Evolutionary conservation across 371 early-diverging fungal genomes (phyloP).

Genomic region (Rhizoclosmatium hyalinum): DNA sequence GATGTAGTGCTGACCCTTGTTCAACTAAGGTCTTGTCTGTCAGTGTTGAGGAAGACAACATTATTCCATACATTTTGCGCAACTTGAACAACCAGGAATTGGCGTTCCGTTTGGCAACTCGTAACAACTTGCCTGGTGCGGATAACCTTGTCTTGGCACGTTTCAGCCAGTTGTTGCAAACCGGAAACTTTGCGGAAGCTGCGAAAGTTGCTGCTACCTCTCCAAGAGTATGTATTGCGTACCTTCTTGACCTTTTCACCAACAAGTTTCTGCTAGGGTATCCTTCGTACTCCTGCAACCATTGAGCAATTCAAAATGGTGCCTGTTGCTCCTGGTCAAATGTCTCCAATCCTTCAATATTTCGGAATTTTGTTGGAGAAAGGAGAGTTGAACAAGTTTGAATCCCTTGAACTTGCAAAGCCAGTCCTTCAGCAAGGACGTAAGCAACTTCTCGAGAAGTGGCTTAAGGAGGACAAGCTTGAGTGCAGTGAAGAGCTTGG

Average conservation of each 20-base stretch:
- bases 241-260: not conserved
- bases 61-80: conserved; percentile 89
- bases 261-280: conserved; percentile 65
- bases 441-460: conserved; percentile 94
- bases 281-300: conserved; percentile 93
- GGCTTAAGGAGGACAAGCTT: conserved; percentile 98
- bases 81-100: conserved; percentile 86
- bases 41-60: conserved; percentile 82
- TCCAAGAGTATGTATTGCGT: conserved; percentile 69
- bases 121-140: conserved; percentile 93
- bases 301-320: conserved; percentile 93
- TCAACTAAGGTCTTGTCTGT: conserved; percentile 83
- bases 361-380: conserved; percentile 96
- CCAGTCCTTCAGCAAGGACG: conserved; percentile 92
- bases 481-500: conserved; percentile 97
- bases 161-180: conserved; percentile 83
- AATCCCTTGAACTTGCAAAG: conserved; percentile 92
- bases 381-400: conserved; percentile 90
- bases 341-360: conserved; percentile 95
- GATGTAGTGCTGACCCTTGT: too few relatives aligned
- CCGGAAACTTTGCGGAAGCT: conserved; percentile 86
- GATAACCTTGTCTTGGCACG: conserved; percentile 88
- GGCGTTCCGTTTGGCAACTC: conserved; percentile 87
- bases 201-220: conserved; percentile 96
- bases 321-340: conserved; percentile 78